Evolutionary conservation across 2,329 filamentous ascomycete species (phyloP).

Genomic region (Sporothrix pallida): DNA sequence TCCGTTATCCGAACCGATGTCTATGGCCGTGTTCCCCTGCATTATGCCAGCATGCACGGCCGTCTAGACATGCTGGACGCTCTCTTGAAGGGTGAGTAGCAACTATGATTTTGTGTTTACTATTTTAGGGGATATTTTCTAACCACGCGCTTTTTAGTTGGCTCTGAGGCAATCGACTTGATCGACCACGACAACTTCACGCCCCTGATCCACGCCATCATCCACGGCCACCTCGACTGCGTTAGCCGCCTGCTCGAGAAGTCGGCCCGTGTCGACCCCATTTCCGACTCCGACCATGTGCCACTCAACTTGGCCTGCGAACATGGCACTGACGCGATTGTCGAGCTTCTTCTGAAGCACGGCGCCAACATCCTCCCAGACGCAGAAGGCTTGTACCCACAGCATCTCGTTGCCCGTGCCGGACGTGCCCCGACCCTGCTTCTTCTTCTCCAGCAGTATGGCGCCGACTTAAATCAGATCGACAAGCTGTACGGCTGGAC

Average conservation of each 20-base stretch:
- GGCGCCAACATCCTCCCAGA: slow-evolving; percentile 86
- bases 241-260: slow-evolving; percentile 77
- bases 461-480: slow-evolving; percentile 86
- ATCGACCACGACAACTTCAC: slow-evolving; percentile 98
- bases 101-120: neutral
- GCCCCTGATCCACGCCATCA: slow-evolving; percentile 91
- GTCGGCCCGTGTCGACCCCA: slow-evolving; percentile 84
- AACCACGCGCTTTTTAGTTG: slow-evolving; percentile 52
- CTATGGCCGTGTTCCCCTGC: slow-evolving; percentile 89
- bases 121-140: neutral
- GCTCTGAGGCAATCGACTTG: slow-evolving; percentile 77
- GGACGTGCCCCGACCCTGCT: slow-evolving; percentile 81
- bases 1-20: slow-evolving; percentile 84
- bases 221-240: slow-evolving; percentile 81
- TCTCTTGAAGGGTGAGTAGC: slow-evolving; percentile 66
- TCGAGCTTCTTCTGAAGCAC: slow-evolving; percentile 80
- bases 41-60: slow-evolving; percentile 96
- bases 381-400: slow-evolving; percentile 94
- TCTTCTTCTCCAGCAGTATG: slow-evolving; percentile 79
- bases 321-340: slow-evolving; percentile 83
- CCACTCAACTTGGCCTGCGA: slow-evolving; percentile 95
- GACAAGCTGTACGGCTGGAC: slow-evolving; percentile 99
- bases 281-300: slow-evolving; percentile 87
- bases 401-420: slow-evolving; percentile 91
- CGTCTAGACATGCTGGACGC: slow-evolving; percentile 80